phyloP scores from a whole-genome alignment of 305 asterid genomes.

The Fraxinus ornus region DNA sequence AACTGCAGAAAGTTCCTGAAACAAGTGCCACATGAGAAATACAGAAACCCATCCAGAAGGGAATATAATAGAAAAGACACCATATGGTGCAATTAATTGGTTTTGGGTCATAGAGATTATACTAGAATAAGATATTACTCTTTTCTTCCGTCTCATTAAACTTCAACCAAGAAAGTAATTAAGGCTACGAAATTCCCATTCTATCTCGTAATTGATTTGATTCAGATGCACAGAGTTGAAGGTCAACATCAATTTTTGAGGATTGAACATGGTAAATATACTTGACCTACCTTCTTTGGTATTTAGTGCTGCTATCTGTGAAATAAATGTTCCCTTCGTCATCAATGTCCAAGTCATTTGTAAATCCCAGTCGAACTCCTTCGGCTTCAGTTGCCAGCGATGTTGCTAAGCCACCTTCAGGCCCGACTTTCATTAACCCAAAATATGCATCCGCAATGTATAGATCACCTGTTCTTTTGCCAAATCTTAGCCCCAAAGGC shows the following conservation, averaged over 20 bases:
- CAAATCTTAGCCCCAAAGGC: constrained; percentile 87
- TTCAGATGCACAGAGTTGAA: neutral
- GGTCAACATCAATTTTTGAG: neutral
- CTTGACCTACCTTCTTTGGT: constrained; percentile 59
- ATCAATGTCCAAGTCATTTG: constrained; percentile 83
- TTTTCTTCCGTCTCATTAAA: neutral
- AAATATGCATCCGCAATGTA: constrained; percentile 94
- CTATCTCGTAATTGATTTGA: neutral
- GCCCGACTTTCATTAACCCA: constrained; percentile 90
- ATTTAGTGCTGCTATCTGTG: constrained; percentile 83
- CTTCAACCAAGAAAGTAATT: neutral
- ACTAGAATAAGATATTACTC: neutral
- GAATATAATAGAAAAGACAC: neutral
- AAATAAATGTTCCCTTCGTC: constrained; percentile 77
- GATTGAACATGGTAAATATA: neutral
- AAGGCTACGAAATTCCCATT: neutral
- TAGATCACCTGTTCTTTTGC: constrained; percentile 68
- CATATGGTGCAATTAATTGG: neutral
- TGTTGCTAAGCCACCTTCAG: constrained; percentile 86
- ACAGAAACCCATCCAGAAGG: neutral
- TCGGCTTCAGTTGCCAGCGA: constrained; percentile 68
- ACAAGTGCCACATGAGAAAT: constrained; percentile 18
- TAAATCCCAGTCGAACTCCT: constrained; percentile 69
- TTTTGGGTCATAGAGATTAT: neutral
- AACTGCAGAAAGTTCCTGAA: constrained; percentile 78